Evolutionary conservation across 2,329 filamentous ascomycete species (phyloP).

Genomic region (Pseudocercospora musae): DNA sequence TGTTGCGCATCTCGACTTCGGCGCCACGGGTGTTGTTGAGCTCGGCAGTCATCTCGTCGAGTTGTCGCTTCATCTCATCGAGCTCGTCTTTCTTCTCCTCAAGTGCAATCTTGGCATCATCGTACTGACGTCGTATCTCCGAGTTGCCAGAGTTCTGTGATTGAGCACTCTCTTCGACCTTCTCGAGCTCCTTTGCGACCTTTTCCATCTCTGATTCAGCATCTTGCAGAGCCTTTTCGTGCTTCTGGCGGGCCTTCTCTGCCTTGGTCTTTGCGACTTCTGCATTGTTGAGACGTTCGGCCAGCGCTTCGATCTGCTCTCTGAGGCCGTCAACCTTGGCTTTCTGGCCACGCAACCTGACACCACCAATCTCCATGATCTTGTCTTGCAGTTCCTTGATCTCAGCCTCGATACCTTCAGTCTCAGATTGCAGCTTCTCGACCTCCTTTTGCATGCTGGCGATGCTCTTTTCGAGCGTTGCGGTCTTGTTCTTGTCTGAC

Average conservation of each 20-base stretch:
- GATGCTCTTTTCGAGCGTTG: constrained; percentile 73
- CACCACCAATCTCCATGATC: constrained; percentile 97
- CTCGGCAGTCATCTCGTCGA: constrained; percentile 81
- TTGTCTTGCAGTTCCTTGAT: constrained; percentile 91
- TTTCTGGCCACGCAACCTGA: constrained; percentile 85
- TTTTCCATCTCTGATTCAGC: constrained; percentile 75
- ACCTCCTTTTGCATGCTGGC: constrained; percentile 72
- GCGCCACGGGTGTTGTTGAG: constrained; percentile 83
- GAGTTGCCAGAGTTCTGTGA: constrained; percentile 74
- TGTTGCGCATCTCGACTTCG: constrained; percentile 98
- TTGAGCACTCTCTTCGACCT: constrained; percentile 72
- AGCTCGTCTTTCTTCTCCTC: constrained; percentile 78
- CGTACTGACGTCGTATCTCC: constrained; percentile 67
- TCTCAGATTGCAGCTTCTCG: constrained; percentile 75
- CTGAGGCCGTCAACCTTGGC: constrained; percentile 86
- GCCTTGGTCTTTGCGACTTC: constrained; percentile 89
- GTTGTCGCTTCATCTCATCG: constrained; percentile 71
- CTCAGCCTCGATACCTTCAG: constrained; percentile 84
- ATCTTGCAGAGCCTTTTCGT: constrained; percentile 77
- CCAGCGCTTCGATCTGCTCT: constrained; percentile 75
- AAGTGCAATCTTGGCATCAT: constrained; percentile 75
- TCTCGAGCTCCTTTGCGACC: constrained; percentile 69
- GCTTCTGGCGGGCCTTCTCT: constrained; percentile 85
- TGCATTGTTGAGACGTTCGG: constrained; percentile 77
- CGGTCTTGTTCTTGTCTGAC: constrained; percentile 71